Conservation (phyloP, 805 yeast species). For the Metschnikowia shivogae region DNA sequence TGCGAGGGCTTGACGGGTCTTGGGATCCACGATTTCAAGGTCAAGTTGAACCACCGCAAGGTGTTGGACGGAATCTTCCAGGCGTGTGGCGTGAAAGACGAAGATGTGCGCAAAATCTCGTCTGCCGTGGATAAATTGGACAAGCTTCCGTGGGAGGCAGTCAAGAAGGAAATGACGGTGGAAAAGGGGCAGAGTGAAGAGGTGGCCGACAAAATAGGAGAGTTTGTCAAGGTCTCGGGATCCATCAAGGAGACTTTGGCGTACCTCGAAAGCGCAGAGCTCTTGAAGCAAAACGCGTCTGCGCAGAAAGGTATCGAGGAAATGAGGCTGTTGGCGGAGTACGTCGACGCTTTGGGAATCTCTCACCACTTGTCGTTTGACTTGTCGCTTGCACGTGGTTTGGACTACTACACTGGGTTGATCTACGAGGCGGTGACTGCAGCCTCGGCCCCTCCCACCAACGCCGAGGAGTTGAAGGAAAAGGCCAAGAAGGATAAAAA, state of each 20-base stretch:
- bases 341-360: conserved; percentile 79
- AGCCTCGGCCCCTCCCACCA: conserved; percentile 92
- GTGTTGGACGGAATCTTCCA: conserved; percentile 93
- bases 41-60: conserved; percentile 93
- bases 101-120: conserved; percentile 88
- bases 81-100: conserved; percentile 90
- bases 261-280: conserved; percentile 52
- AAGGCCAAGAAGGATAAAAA: conserved; percentile 38
- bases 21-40: conserved; percentile 84
- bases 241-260: conserved; percentile 58
- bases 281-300: conserved; percentile 57
- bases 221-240: conserved; percentile 80
- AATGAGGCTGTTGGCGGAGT: conserved; percentile 68
- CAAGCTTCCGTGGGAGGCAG: conserved; percentile 93
- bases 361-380: conserved; percentile 72
- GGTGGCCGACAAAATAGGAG: conserved; percentile 91
- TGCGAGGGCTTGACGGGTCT: conserved; percentile 81
- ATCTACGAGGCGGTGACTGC: conserved; percentile 95
- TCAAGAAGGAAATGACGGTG: conserved; percentile 83
- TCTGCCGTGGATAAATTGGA: conserved; percentile 97
- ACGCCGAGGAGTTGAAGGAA: conserved; percentile 64
- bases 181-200: conserved; percentile 89
- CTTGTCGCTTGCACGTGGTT: conserved; percentile 92
- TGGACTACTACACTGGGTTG: conserved; percentile 95
- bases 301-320: conserved; percentile 82